Evolutionary conservation across 2,329 filamentous ascomycete genomes (phyloP).

Genomic region (Bimuria novae-zelandiae): DNA sequence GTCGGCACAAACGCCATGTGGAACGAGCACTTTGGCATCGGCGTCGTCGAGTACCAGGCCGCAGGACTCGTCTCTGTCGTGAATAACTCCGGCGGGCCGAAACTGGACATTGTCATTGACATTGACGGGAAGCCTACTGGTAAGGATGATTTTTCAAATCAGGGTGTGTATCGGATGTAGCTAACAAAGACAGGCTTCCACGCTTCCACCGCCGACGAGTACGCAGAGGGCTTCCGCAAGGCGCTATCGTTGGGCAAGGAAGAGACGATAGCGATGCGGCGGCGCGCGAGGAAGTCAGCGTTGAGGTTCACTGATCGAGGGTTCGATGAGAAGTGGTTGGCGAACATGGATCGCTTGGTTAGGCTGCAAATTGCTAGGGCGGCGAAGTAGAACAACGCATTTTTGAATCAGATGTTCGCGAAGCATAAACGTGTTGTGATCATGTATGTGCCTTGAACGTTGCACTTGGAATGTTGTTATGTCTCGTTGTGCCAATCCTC

Average conservation of each 20-base stretch:
- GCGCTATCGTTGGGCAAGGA: constrained; percentile 68
- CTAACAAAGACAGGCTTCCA: constrained; percentile 70
- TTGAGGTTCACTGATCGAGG: constrained; percentile 85
- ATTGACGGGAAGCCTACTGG: constrained; percentile 79
- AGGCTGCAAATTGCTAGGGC: constrained; percentile 40
- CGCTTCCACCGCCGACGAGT: constrained; percentile 76
- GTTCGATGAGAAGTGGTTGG: constrained; percentile 79
- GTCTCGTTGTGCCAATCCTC: too few species aligned
- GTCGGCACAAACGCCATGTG: constrained; percentile 98
- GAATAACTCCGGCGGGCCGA: constrained; percentile 90
- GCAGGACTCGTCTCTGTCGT: constrained; percentile 92
- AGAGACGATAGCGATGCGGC: constrained; percentile 74
- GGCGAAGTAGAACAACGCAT: constrained; percentile 9
- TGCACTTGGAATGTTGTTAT: too few species aligned
- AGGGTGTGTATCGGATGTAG: not conserved
- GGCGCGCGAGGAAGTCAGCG: constrained; percentile 76
- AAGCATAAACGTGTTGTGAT: too few species aligned
- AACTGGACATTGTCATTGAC: constrained; percentile 86
- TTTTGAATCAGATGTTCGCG: too few species aligned
- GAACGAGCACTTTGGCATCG: constrained; percentile 99
- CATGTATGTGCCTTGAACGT: too few species aligned
- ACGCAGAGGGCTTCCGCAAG: constrained; percentile 77
- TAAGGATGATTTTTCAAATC: constrained; percentile 41
- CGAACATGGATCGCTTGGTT: constrained; percentile 75
- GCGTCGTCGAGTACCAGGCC: constrained; percentile 96